Evolutionary conservation across 2,329 filamentous ascomycete genomes (phyloP), one percentile per base, ranked within the genome.

Genomic region (Penicillium sp.): DNA sequence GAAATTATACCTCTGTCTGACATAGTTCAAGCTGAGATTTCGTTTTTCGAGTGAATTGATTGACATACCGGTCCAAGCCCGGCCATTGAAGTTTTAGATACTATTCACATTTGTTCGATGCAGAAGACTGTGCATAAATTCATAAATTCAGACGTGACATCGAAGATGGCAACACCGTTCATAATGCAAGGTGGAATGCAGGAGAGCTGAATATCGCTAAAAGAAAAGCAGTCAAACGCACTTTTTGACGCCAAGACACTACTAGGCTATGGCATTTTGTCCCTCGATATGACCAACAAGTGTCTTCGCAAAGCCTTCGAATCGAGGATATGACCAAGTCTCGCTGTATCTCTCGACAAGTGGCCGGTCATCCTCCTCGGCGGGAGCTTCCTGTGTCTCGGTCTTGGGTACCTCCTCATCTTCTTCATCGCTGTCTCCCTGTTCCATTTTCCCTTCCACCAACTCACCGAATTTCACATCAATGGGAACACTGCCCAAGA

Each of bases 401-500:
- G 13, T 32, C 42, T 56, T 36, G 45, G 55, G 40, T 10, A 51
- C 43, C 32, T 64, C 64, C 14, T 62, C 65, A 48, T 63, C 64
- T 34, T 64, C 63, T 16, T 66, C 60, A 13, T 66, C 63, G 38
- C 65, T 66, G 54, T 63, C 66, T 2, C 47, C 65, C 4, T 49
- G 48, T 36, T 63, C 63, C 53, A 60, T 62, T 49, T 64, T 68
- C 18, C 75, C 90, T 72, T 97, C 93, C 40, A 99, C 85, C 67
- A 99, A 75, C 61, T 88, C 83, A 44, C 94, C 89, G 70, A 97
- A 97, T 66, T 92, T 90, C 18, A 92, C 90, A 75, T 99, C 94
- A 67, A 99, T 92, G 1, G 94, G 94, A 36, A 97, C 86, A 27
- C 85, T 86, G 2, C 92, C 94, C 49, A 97, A 74, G 66, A 97